Base-by-base conservation (phyloP, 768 basidiomycete species). In the Boletus vinaceobasis region DNA sequence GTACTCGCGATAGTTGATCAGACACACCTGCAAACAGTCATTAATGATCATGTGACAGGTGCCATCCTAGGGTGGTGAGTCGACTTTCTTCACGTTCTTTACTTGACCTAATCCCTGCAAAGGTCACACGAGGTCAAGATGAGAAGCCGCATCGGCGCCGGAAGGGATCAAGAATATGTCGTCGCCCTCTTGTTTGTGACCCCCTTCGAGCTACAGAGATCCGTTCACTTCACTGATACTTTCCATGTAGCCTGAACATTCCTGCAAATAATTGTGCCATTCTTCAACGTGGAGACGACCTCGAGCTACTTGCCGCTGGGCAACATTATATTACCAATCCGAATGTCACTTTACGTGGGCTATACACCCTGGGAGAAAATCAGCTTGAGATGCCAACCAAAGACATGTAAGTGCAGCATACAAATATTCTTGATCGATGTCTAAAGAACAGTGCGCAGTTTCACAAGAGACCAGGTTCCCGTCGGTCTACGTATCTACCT, bases 211-310 rank as follows among this genome's bases (percentile, higher is more conserved):
- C 26, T 39, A 19, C 44, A 10, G 2, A 38, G 8, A 33, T 23
- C 15, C 26, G 38, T 43, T 35, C 31, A 17, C 6, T 33, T 38
- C n/a, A 43, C 38, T 59, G 26, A 63, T 37, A 42, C 17, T 5
- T 14, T 32, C n/a, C 43, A 40, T 35, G 15, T 54, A 90, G 87
- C 74, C 71, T 91, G 66, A 85, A 90, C 60, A 89, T 91, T 45
- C 90, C 90, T 7, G 90, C 90, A 27, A 91, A 83, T 63, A 93
- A 93, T 66, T 92, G 90, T 64, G 91, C 89, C 36, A 88, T 92
- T 54, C 76, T 93, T 45, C 91, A 93, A 68, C 79, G 82, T 15
- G 89, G 87, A 15, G 87, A 93, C 60, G 88, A 91, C 43, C 77
- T 93, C 27, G 83, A 88, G 62, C 76, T 90, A 5, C 78, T 93